Base-by-base conservation (phyloP, 805 yeast species). In the Wickerhamomyces chambardii region DNA sequence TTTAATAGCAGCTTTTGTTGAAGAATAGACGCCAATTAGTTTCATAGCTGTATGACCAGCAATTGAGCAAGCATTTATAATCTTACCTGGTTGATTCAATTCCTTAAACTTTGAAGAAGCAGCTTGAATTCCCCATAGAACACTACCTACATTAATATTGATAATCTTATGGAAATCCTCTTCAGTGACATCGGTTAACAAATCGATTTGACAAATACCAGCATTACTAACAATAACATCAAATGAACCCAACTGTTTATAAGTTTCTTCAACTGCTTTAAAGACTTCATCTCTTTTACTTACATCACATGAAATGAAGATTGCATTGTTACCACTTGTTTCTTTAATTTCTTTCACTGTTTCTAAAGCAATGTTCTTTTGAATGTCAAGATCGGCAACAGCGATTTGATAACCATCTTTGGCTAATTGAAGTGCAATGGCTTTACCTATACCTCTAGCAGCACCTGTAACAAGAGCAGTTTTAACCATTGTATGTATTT, bases 391-490 rank as follows among this genome's bases (percentile, higher is more conserved):
- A 38, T 53, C 56, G 2, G 54, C 47, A 35, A 53, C 47, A 14
- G 56, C 56, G 17, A 53, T 48, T 29, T 50, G 42, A 55, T 84
- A 78, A 3, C 94, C 94, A 43, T 70, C 75, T 35, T 64, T 58
- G 14, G 95, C 95, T 51, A 87, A 68, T 59, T 86, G 95, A 21
- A 63, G 50, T 5, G 94, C 79, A 52, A 72, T 86, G 51, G 84
- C 89, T 51, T 78, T 82, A 31, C 96, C 95, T 49, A 87, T 78
- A 9, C 95, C 95, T 48, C 85, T 92, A 15, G 95, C 80, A 10
- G 92, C 87, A 34, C 95, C 96, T 14, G 95, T 86, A 21, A 86
- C 73, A 22, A 86, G 76, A 4, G 95, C 95, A 17, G 42, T 36
- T 28, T 32, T 38, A 15, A 26, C 10, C 10, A 42, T 12, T n/a